Percentiles rank a stretch among this genome's conserved stretches.
Conservation (phyloP, 352 stramenopile genomes). For the Globisporangium radiosum region DNA sequence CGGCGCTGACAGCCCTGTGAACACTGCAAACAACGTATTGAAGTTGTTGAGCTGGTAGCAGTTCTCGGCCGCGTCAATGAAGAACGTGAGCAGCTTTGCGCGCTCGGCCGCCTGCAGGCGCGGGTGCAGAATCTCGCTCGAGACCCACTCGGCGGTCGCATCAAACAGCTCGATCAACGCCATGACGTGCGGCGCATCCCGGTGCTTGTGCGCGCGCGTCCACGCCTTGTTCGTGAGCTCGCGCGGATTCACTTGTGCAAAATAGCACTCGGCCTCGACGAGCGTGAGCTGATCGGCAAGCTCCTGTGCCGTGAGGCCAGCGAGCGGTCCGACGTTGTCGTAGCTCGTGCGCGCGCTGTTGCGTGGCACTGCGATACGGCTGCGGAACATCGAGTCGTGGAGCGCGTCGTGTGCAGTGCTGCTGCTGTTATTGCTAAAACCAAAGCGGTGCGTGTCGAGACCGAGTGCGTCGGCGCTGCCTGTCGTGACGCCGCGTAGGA, state of each 20-base stretch:
- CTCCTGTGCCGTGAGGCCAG: slow-evolving; percentile 54
- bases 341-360: slow-evolving; percentile 71
- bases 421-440: too few species aligned
- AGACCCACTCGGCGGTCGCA: slow-evolving; percentile 80
- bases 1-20: slow-evolving; percentile 67
- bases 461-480: slow-evolving; percentile 24
- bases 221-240: slow-evolving; percentile 86
- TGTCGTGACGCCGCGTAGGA: slow-evolving; percentile 58
- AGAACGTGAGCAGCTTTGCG: slow-evolving; percentile 76
- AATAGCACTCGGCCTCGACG: slow-evolving; percentile 74
- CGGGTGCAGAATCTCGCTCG: slow-evolving; percentile 82
- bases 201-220: slow-evolving; percentile 77
- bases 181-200: slow-evolving; percentile 76
- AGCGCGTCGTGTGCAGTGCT: slow-evolving; percentile 33
- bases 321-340: slow-evolving; percentile 69
- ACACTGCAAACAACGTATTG: slow-evolving; percentile 83
- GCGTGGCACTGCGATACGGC: slow-evolving; percentile 36
- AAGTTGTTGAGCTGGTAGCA: slow-evolving; percentile 88
- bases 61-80: slow-evolving; percentile 78
- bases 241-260: slow-evolving; percentile 55
- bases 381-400: slow-evolving; percentile 66
- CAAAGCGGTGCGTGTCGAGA: slow-evolving; percentile 13
- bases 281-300: slow-evolving; percentile 77
- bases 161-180: slow-evolving; percentile 83
- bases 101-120: slow-evolving; percentile 76